Base-by-base conservation (phyloP, 768 basidiomycete genomes). In the Daedaleopsis nitida region DNA sequence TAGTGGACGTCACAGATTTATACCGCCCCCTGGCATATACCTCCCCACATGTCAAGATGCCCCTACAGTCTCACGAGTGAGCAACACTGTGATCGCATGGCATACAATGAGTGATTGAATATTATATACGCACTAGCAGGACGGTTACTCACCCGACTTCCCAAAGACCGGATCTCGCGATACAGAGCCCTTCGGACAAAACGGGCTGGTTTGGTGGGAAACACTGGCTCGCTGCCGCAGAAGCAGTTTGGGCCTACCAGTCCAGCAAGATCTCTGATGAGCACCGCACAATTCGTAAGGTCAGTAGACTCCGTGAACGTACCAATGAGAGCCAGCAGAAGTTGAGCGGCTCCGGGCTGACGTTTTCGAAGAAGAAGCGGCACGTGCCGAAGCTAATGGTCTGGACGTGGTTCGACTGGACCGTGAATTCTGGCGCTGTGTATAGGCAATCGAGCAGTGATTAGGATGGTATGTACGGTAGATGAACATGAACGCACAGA, bases 281-380 rank as follows among this genome's bases (percentile, higher is more conserved):
- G 27, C 27, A 7, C 27, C 27, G 27, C 7, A 7, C 27, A n/a
- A 32, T 32, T 3, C 7, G 27, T 7, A 32, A 32, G 4, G 27
- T 32, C 27, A 32, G 27, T 3, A 7, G 27, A 32, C n/a, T 32
- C 4, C 27, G 27, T 32, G 27, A 3, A 55, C 62, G 57, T 16
- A 62, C 66, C 48, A 68, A 53, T 6, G 59, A 44, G 37, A 52
- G 44, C 67, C 68, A 67, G 63, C 69, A 70, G 66, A 59, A 68
- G 43, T 58, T 55, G 43, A 68, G 59, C 45, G 68, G 56, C 4
- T 14, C 10, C 27, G 61, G 57, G 32, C 63, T 65, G 58, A 55
- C 44, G 64, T 69, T 69, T 60, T 66, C 60, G 57, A 70, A 69
- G 63, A 59, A 68, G 64, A 65, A 65, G 32, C 65, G 66, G 59